These are phyloP conservation scores for Cyclotella atomus DNA, from an alignment of 108 stramenopile species.

Conservation along the genomic window DNA sequence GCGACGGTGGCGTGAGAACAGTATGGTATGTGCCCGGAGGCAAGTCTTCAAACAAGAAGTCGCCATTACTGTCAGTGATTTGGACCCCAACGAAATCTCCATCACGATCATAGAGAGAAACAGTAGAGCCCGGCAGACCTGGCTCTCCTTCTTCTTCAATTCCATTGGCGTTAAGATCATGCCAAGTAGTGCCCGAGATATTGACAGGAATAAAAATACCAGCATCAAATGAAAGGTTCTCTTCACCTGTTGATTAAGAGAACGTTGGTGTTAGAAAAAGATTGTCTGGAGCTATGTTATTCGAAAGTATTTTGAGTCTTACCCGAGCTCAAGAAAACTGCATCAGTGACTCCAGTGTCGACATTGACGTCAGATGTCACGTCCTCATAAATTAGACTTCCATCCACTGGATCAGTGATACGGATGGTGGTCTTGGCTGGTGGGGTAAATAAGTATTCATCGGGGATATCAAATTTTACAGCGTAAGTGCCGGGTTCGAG, in stretches of 20 bases:
- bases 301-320: too few species aligned
- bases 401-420: conserved; percentile 34
- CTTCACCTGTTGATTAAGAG: conserved; percentile 9
- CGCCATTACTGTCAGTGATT: conserved; percentile 20
- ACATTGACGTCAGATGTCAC: conserved; percentile 49
- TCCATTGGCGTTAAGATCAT: conserved; percentile 49
- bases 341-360: conserved; percentile 24
- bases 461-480: conserved; percentile 43
- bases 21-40: conserved; percentile 43
- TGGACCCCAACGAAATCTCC: conserved; percentile 26
- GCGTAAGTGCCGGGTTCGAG: conserved; percentile 38
- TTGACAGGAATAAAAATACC: conserved; percentile 48
- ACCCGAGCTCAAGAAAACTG: conserved; percentile 16
- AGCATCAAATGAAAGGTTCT: conserved; percentile 43
- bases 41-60: conserved; percentile 32
- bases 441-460: conserved; percentile 35
- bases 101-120: conserved; percentile 40
- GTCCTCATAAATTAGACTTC: conserved; percentile 38
- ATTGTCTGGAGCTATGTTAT: too few species aligned
- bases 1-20: conserved; percentile 14
- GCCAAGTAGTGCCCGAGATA: conserved; percentile 49
- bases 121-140: conserved; percentile 25
- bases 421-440: conserved; percentile 29
- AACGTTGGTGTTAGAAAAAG: too few species aligned
- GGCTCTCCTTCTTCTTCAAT: conserved; percentile 36